Evolutionary conservation across 495 filamentous ascomycete genomes (phyloP), one percentile per base, ranked within the genome.

Genomic region (Penicillium taxi): DNA sequence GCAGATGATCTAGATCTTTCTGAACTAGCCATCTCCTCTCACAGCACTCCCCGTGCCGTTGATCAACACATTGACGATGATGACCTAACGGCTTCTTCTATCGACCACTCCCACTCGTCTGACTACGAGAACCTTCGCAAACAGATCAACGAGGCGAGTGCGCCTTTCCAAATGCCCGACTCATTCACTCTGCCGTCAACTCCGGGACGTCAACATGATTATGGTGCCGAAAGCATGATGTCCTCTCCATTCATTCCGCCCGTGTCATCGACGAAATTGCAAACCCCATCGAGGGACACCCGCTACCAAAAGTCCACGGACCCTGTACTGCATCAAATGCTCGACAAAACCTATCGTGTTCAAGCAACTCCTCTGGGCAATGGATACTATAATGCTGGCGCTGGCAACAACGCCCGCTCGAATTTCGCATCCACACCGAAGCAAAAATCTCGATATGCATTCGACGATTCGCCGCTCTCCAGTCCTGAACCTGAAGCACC

Each of bases 331-430:
- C 91, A 98, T 55, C 82, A 82, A 40, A 69, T 96, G 23, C 76
- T 86, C 6, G 86, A 96, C 64, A 95, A 91, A 55, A 96, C 82
- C 27, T 98, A 93, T 60, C 84, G 93, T 19, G 64, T 98, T 1
- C 83, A 87, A 64, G 88, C 91, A 9, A 98, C 91, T 6, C 93
- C 91, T 0, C 78, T 85, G 33, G 83, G 67, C 39, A 71, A 60
- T 47, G 46, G 53, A 34, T 59, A 50, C 37, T 37, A 36, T 29
- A 50, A 53, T 26, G 30, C 32, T 5, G 43, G 37, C n/a, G 32
- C 39, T 1, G 53, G 49, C n/a, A 34, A 53, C 6, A 48, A 41
- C 49, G 40, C 50, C 12, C 53, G 51, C 15, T 57, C 66, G 32
- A 64, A 62, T 19, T 63, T 65, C 50, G 42, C 56, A 11, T 39